A percentile compares a stretch with the other conserved stretches of the same genome.
Evolutionary conservation across 2,329 filamentous ascomycete genomes (phyloP).

Genomic region (Fonsecaea erecta): DNA sequence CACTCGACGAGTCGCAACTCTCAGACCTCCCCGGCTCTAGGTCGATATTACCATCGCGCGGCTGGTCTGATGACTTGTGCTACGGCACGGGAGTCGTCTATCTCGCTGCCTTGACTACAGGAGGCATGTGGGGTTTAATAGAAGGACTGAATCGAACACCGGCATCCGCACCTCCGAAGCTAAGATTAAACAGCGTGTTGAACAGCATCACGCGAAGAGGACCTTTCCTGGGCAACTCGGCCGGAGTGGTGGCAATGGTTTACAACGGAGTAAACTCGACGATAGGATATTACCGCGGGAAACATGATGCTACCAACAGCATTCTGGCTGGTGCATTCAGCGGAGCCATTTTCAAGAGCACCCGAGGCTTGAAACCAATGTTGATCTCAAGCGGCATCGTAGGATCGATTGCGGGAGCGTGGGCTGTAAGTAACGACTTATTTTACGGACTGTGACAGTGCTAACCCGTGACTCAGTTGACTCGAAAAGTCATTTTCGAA

Average conservation of each 20-base stretch:
- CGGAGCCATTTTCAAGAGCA: slow-evolving; percentile 96
- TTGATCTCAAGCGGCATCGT: slow-evolving; percentile 91
- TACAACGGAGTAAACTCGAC: slow-evolving; percentile 93
- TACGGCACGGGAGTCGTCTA: slow-evolving; percentile 97
- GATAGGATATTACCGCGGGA: slow-evolving; percentile 77
- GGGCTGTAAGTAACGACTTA: slow-evolving; percentile 74
- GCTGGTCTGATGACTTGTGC: slow-evolving; percentile 97
- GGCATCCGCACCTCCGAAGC: slow-evolving; percentile 77
- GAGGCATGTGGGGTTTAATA: slow-evolving; percentile 88
- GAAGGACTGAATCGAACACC: slow-evolving; percentile 80
- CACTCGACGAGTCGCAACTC: slow-evolving; percentile 87
- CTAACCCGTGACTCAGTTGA: slow-evolving; percentile 47
- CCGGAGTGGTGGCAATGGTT: slow-evolving; percentile 90
- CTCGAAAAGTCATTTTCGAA: slow-evolving; percentile 58
- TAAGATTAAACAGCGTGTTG: slow-evolving; percentile 89
- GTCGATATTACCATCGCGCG: slow-evolving; percentile 88
- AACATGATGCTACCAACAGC: slow-evolving; percentile 89
- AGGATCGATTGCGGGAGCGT: slow-evolving; percentile 79
- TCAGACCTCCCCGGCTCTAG: slow-evolving; percentile 83
- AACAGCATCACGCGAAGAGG: slow-evolving; percentile 93
- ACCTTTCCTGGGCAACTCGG: slow-evolving; percentile 94
- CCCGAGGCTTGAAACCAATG: slow-evolving; percentile 86
- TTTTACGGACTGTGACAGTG: slow-evolving; percentile 25
- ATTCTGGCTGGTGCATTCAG: slow-evolving; percentile 82
- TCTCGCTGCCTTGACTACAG: slow-evolving; percentile 79